A percentile compares a stretch with the other conserved stretches of the same genome.
phyloP scores from a whole-genome alignment of 176 grass and related monocot genomes.

The Musa itinerans region DNA sequence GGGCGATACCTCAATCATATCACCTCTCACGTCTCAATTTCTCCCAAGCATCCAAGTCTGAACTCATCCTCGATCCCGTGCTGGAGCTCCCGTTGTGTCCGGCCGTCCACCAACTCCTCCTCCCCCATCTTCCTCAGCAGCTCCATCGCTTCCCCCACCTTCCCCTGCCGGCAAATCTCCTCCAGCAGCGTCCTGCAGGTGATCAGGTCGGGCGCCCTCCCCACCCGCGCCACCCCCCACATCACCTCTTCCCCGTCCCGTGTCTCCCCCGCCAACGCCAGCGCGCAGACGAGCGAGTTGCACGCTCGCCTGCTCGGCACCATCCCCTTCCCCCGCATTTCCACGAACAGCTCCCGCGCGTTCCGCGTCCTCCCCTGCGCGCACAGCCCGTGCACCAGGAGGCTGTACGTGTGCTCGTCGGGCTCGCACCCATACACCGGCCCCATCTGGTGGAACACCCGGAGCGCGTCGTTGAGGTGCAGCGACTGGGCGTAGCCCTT shows the following conservation, averaged over 20 bases:
- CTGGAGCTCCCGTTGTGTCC: constrained; percentile 2
- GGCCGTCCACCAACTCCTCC: constrained; percentile 12
- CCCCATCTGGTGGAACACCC: constrained; percentile 76
- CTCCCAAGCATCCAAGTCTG: neutral
- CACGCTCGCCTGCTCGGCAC: neutral
- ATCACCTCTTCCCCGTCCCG: neutral
- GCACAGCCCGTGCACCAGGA: constrained; percentile 70
- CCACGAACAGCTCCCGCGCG: constrained; percentile 6
- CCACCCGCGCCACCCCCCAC: constrained; percentile 4
- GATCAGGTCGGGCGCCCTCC: constrained; percentile 6
- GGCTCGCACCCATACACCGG: constrained; percentile 49
- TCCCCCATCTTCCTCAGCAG: constrained; percentile 12
- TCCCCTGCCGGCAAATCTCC: constrained; percentile 11
- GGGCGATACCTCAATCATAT: too few relatives aligned
- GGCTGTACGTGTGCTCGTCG: constrained; percentile 63
- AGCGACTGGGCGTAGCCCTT: constrained; percentile 67
- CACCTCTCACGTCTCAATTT: neutral
- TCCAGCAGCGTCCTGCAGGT: constrained; percentile 18
- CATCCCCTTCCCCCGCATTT: constrained; percentile 18
- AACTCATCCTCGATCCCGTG: constrained; percentile 13
- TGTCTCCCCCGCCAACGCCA: constrained; percentile 12
- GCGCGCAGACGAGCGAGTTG: constrained; percentile 12
- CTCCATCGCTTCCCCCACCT: neutral
- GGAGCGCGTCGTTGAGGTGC: constrained; percentile 71
- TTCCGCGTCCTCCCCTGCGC: constrained; percentile 38